Evolutionary conservation across 2,329 filamentous ascomycete genomes (phyloP), one percentile per base, ranked within the genome.

Genomic region (Lachnellula arida): DNA sequence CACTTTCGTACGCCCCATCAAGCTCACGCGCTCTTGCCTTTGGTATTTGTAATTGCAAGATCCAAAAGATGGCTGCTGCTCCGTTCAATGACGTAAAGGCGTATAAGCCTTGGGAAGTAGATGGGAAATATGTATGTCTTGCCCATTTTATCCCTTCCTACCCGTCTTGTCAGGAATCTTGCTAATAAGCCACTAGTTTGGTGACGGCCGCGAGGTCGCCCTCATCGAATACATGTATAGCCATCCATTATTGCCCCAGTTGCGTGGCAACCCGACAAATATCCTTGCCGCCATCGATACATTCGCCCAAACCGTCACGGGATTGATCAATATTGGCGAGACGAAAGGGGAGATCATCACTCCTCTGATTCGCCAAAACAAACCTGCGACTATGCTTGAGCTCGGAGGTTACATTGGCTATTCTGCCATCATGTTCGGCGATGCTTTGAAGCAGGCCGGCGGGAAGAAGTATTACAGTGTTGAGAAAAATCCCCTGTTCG

Each of bases 321-420:
- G 37, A 17, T 78, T 92, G 53, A 92, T 92, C 85, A 92, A 90
- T 60, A 81, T 92, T 2, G 88, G 88, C 43, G 77, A 84, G 61
- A 78, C 84, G 66, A 93, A 93, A 73, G 87, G 87, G 50, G 78
- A 76, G 58, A 84, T 90, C 53, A 80, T 92, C 2, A 79, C 79
- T 15, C 77, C 87, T 28, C 70, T 91, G 34, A 89, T 92, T 56
- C 74, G 75, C n/a, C 75, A 86, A 58, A 73, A 80, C 51, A 88
- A 86, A 68, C 88, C 87, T 0, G 72, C 81, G 53, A 77, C 77
- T 1, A 87, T 91, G 81, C 82, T 92, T 48, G 88, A 93, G 68
- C 77, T 93, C 0, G 89, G 89, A 32, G 86, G 87, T 50, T 93
- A 92, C 70, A 78, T 91, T n/a, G 89, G 88, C 39, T 92, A 92